Conservation (phyloP, 2,329 filamentous ascomycete genomes). For the Aspergillus sergii region DNA sequence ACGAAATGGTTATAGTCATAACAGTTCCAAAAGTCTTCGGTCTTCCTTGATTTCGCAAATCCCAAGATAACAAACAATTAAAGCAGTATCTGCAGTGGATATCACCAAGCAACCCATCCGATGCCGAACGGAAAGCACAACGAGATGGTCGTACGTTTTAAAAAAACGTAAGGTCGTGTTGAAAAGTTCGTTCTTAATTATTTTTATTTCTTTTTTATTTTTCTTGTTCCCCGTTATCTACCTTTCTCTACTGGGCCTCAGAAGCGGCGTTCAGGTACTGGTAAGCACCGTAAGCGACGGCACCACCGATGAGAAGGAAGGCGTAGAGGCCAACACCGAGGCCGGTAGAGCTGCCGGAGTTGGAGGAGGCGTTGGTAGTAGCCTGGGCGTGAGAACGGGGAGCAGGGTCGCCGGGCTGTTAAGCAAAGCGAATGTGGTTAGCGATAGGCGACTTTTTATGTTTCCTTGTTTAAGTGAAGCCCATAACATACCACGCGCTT, state of each 20-base stretch:
- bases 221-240: constrained; percentile 4
- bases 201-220: constrained; percentile 1
- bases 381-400: constrained; percentile 63
- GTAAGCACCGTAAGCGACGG: constrained; percentile 77
- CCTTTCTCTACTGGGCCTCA: constrained; percentile 27
- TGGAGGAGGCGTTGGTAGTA: constrained; percentile 46
- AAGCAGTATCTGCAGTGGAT: constrained; percentile 14
- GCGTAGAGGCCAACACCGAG: constrained; percentile 81
- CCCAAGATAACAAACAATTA: constrained; percentile 3
- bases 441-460: neutral
- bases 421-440: neutral
- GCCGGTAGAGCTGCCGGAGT: constrained; percentile 39
- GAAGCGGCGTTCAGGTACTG: constrained; percentile 65
- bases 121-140: constrained; percentile 7
- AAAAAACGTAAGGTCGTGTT: neutral
- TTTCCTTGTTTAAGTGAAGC: constrained; percentile 2
- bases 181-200: constrained; percentile 4
- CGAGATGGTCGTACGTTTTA: neutral
- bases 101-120: constrained; percentile 16
- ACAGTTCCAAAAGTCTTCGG: constrained; percentile 4
- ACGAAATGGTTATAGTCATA: neutral
- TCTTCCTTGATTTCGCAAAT: constrained; percentile 8
- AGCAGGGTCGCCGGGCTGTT: constrained; percentile 71
- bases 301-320: constrained; percentile 74
- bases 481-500: constrained; percentile 72